Evolutionary conservation across 2,329 filamentous ascomycete genomes (phyloP).

Genomic region (Orbilia javanica): DNA sequence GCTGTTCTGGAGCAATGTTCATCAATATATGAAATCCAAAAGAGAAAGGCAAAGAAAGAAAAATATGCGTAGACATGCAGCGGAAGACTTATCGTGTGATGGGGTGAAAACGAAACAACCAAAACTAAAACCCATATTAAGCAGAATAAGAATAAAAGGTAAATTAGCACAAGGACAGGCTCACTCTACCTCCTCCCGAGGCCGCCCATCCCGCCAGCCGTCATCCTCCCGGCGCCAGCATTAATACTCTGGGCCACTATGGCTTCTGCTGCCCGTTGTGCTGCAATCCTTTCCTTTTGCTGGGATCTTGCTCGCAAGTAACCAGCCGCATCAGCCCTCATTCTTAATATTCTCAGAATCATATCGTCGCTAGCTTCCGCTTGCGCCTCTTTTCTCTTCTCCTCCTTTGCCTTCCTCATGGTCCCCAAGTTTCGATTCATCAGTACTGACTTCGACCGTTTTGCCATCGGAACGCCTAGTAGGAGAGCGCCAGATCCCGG

Average conservation of each 20-base stretch:
- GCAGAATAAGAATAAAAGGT: conserved; percentile 5
- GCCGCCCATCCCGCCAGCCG: conserved; percentile 60
- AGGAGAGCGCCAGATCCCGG: conserved; percentile 66
- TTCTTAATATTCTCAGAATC: conserved; percentile 92
- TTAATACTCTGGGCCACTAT: conserved; percentile 93
- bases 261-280: conserved; percentile 88
- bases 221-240: conserved; percentile 68
- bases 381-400: conserved; percentile 93
- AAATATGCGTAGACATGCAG: not conserved
- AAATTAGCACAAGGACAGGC: not conserved
- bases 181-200: conserved; percentile 56
- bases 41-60: conserved; percentile 22
- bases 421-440: conserved; percentile 93
- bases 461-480: conserved; percentile 69
- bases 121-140: conserved; percentile 5
- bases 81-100: conserved; percentile 2
- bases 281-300: conserved; percentile 92
- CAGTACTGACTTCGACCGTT: conserved; percentile 81
- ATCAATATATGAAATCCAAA: conserved; percentile 21
- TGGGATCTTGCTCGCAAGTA: conserved; percentile 92
- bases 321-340: conserved; percentile 87
- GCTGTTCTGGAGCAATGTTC: conserved; percentile 58
- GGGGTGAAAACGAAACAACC: conserved; percentile 21
- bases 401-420: conserved; percentile 95
- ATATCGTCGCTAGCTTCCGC: conserved; percentile 98